Base-by-base conservation (phyloP, 768 basidiomycete genomes). In the Sarcomyxa edulis region DNA sequence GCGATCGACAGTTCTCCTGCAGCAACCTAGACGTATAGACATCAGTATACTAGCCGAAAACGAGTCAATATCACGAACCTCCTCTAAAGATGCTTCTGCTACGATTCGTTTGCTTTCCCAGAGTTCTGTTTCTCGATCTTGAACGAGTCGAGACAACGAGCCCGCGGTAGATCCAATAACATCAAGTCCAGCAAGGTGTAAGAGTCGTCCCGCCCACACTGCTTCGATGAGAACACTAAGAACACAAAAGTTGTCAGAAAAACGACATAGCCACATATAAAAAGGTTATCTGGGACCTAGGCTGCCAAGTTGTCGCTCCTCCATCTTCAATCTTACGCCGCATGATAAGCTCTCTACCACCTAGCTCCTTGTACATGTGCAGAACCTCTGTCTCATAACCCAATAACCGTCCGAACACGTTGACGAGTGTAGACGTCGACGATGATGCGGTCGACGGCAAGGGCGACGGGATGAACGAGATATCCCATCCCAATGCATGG, bases 351-450 rank as follows among this genome's bases (percentile, higher is more conserved):
- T 82, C 81, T 12, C 81, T 56, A 6, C 81, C 81, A 6, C 81
- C 78, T 6, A 82, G 57, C 44, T 82, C 81, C 54, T 81, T 84
- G 53, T 81, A 84, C 63, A 82, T 62, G 42, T 82, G 78, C 7
- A 81, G 52, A 3, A 69, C 70, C 44, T 81, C 79, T 0, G 63
- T 52, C 9, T 77, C 74, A 50, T 82, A 84, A 1, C 80, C 81
- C 1, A 84, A 61, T 6, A 81, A 43, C 40, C 72, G 64, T 3
- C 69, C 69, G 45, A 84, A 81, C 1, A 69, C 62, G 39, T 54
- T 61, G 14, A 81, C 69, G 19, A 82, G 68, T 5, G 72, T 71
- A 1, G 74, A 72, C 2, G 74, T 78, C 30, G 76, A 81, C 12
- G 69, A 68, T n/a, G 76, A 77, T 0, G 81, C 74, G 0, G 79